phyloP scores from a whole-genome alignment of 2,329 filamentous ascomycete genomes.

The Pyrenochaeta sp. region DNA sequence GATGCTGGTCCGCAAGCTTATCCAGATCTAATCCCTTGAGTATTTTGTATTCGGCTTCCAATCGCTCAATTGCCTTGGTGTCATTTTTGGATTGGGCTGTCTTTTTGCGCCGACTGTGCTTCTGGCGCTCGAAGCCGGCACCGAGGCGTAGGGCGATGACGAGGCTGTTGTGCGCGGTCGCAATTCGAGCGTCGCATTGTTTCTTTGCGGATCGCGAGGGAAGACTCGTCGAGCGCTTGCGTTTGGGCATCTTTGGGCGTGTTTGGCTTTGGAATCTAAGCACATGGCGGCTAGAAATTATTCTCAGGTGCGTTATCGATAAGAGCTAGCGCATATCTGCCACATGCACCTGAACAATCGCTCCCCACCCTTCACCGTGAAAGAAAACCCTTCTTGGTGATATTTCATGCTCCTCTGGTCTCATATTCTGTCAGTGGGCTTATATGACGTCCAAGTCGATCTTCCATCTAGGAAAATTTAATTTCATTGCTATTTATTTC shows the following conservation, averaged over 20 bases:
- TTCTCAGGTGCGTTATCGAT: too few species aligned
- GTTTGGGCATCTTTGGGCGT: conserved; percentile 40
- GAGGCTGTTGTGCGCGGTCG: conserved; percentile 65
- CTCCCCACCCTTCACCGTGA: too few species aligned
- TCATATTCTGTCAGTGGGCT: too few species aligned
- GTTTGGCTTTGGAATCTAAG: not conserved
- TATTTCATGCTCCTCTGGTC: too few species aligned
- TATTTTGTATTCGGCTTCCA: conserved; percentile 68
- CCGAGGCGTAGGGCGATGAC: conserved; percentile 71
- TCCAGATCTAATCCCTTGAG: conserved; percentile 65
- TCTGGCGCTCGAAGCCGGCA: conserved; percentile 80
- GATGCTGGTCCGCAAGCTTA: conserved; percentile 59
- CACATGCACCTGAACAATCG: too few species aligned
- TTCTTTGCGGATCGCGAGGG: conserved; percentile 26
- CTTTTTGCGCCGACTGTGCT: conserved; percentile 69
- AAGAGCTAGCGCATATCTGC: too few species aligned
- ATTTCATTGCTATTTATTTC: too few species aligned
- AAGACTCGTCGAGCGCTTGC: conserved; percentile 38
- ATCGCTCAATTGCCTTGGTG: conserved; percentile 59
- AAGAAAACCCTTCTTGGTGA: too few species aligned
- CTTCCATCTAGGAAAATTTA: too few species aligned
- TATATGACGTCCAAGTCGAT: too few species aligned
- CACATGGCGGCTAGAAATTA: too few species aligned
- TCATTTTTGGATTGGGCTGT: conserved; percentile 57
- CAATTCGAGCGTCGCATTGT: conserved; percentile 53